These are phyloP conservation scores for Globisporangium radiosum DNA, from an alignment of 352 stramenopile species.

Conservation along the genomic window DNA sequence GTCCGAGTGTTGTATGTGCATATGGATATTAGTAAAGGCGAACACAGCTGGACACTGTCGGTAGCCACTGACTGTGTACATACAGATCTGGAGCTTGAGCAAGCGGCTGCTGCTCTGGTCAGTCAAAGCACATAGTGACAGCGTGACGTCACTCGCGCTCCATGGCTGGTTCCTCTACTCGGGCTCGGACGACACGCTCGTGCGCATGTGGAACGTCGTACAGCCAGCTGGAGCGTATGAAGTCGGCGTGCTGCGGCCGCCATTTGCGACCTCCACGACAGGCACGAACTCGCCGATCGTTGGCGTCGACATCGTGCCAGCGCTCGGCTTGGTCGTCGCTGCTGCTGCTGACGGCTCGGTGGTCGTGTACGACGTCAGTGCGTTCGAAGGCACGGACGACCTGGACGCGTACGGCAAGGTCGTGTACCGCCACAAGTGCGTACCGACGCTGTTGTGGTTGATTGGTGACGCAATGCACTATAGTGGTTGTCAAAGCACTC, in stretches of 20 bases:
- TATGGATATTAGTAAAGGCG: not conserved
- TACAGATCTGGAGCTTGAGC: constrained; percentile 49
- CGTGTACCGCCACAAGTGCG: constrained; percentile 10
- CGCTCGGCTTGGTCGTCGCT: constrained; percentile 33
- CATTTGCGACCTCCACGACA: constrained; percentile 24
- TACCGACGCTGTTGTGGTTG: not conserved
- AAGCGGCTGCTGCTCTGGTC: constrained; percentile 33
- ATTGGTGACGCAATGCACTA: too few relatives aligned
- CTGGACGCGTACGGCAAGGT: constrained; percentile 15
- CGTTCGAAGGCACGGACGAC: constrained; percentile 9
- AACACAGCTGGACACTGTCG: not conserved
- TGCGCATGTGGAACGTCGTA: constrained; percentile 69
- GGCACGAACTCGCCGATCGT: constrained; percentile 40
- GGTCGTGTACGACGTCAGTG: constrained; percentile 26
- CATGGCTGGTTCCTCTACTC: constrained; percentile 78
- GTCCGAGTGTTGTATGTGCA: not conserved
- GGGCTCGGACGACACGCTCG: constrained; percentile 51
- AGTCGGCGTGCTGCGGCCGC: constrained; percentile 37
- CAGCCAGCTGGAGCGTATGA: constrained; percentile 43
- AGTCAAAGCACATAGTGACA: constrained; percentile 50
- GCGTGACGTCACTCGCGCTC: constrained; percentile 38
- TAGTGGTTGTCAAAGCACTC: too few relatives aligned
- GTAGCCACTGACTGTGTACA: not conserved
- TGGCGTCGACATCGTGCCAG: constrained; percentile 35
- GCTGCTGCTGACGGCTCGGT: constrained; percentile 49